Conservation (phyloP, 108 stramenopile species). For the Pseudonitzschia pungens region DNA sequence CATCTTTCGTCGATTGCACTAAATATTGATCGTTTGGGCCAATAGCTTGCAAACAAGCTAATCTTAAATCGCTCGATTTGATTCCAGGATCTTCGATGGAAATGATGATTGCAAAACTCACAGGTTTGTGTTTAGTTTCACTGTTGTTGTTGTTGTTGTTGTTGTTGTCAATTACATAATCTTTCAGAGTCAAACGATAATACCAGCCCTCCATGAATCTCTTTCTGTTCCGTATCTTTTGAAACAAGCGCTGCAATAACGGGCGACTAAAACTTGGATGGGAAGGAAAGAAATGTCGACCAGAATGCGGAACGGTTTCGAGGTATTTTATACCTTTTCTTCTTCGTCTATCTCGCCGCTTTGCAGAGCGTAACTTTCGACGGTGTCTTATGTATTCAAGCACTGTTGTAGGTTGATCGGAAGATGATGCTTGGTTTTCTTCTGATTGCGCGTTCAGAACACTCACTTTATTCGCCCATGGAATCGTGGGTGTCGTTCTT, state of each 20-base stretch:
- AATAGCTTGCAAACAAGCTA: slow-evolving; percentile 75
- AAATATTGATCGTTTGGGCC: slow-evolving; percentile 81
- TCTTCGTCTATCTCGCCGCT: neutral
- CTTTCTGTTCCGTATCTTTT: slow-evolving; percentile 27
- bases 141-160: slow-evolving; percentile 22
- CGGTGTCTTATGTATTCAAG: neutral
- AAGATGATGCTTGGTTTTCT: neutral
- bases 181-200: slow-evolving; percentile 77
- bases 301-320: slow-evolving; percentile 57
- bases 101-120: slow-evolving; percentile 81
- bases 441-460: too few species aligned
- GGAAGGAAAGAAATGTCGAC: slow-evolving; percentile 73
- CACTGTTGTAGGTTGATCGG: neutral
- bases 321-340: neutral
- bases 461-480: too few species aligned
- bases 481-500: too few species aligned
- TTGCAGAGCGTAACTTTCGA: neutral
- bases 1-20: slow-evolving; percentile 69
- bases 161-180: slow-evolving; percentile 9
- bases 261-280: slow-evolving; percentile 54
- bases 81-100: slow-evolving; percentile 80
- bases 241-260: slow-evolving; percentile 14
- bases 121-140: slow-evolving; percentile 1
- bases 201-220: slow-evolving; percentile 92
- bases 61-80: slow-evolving; percentile 47